Conservation (phyloP, 108 stramenopile species). For the Cyclotella cryptica region DNA sequence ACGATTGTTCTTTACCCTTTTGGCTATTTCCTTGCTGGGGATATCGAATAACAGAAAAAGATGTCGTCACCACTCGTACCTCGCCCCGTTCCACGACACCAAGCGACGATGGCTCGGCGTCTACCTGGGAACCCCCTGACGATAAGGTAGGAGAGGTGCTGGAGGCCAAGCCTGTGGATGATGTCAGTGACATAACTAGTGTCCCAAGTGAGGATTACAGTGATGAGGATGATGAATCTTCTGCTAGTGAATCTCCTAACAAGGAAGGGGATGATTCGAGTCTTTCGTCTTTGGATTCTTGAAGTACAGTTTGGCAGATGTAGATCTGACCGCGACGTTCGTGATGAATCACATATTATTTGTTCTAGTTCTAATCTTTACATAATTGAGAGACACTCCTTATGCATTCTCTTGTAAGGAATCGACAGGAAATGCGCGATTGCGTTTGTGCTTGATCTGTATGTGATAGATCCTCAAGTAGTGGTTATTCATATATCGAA, state of each 20-base stretch:
- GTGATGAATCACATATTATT: too few species aligned
- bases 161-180: background rate
- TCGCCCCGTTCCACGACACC: background rate
- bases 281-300: too few species aligned
- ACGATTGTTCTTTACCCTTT: background rate
- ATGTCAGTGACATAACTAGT: conserved; percentile 10
- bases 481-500: too few species aligned
- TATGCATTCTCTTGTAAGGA: too few species aligned
- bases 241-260: background rate
- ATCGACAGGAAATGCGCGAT: too few species aligned
- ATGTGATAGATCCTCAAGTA: too few species aligned
- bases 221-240: background rate
- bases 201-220: conserved; percentile 3
- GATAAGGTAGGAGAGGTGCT: background rate
- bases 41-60: background rate
- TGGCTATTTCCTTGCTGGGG: conserved; percentile 16
- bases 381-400: too few species aligned
- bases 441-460: too few species aligned
- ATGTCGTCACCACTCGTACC: too few species aligned
- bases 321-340: too few species aligned
- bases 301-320: too few species aligned
- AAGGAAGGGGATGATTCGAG: background rate
- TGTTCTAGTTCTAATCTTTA: too few species aligned
- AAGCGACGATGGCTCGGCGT: background rate
- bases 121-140: background rate